Base-by-base conservation (phyloP, 2,329 filamentous ascomycete species). In the Sordariomycetes sp. region DNA sequence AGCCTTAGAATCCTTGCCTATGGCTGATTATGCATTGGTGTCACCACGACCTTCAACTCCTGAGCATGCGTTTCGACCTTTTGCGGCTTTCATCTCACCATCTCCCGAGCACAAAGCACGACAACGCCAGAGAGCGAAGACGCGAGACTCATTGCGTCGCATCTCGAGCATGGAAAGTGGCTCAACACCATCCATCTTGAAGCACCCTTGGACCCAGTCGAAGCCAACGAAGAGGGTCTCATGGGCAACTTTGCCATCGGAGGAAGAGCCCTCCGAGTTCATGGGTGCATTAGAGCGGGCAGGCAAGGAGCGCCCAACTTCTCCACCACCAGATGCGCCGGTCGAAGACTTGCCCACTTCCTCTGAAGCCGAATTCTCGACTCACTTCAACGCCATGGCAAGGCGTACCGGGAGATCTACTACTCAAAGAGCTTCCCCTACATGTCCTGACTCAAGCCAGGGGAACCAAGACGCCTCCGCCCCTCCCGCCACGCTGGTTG, bases 21-120 rank as follows among this genome's bases (percentile, higher is more conserved):
- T n/a, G n/a, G n/a, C n/a, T n/a, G n/a, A n/a, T n/a, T n/a, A 29
- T 10, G 26, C 8, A n/a, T n/a, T 17, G 6, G 16, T 15, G 6
- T 17, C 28, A 30, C 28, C 28, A 17, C 28, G 28, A 17, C 31
- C 31, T 4, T 26, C 31, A 5, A 68, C 64, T 1, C 63, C 68
- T 6, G 64, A 72, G 32, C 59, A 71, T 20, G 64, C 63, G 0
- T 57, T 72, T 43, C 70, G 67, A 40, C 61, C 68, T 1, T 74
- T 75, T 45, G 59, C 66, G 2, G 61, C 63, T 2, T 74, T 74
- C 45, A 63, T 69, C 45, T 66, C 66, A 1, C 63, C 66, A 1
- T 70, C 68, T 0, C 64, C 70, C 1, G 55, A 61, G 26, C 54
- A 44, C n/a, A 42, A 41, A 11, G 40, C 45, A 19, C 42, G 39